phyloP scores from a whole-genome alignment of 148 eudicot genomes.

The Simmondsia chinensis region DNA sequence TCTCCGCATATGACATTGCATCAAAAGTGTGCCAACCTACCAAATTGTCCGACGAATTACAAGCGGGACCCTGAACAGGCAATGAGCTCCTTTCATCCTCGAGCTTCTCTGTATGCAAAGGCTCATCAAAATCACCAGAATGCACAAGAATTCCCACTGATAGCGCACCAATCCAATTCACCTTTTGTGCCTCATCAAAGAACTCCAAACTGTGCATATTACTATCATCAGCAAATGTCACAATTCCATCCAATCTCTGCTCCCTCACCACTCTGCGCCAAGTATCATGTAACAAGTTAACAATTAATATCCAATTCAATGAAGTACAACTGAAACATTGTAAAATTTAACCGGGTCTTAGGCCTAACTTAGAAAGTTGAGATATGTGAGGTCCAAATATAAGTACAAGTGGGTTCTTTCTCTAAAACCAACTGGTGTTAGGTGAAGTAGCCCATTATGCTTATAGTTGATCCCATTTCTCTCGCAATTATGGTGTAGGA shows the following conservation, averaged over 20 bases:
- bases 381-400: too few species aligned
- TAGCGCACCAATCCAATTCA: conserved; percentile 74
- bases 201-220: conserved; percentile 93
- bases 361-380: too few species aligned
- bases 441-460: too few species aligned
- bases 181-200: conserved; percentile 88
- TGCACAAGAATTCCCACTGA: conserved; percentile 89
- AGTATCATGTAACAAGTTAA: too few species aligned
- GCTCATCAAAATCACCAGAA: conserved; percentile 45
- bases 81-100: conserved; percentile 32
- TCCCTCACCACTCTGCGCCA: conserved; percentile 71
- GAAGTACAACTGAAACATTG: too few species aligned
- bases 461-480: too few species aligned
- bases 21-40: conserved; percentile 88
- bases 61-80: conserved; percentile 94
- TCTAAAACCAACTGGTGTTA: too few species aligned
- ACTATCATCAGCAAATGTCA: conserved; percentile 96
- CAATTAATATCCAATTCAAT: too few species aligned
- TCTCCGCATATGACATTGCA: conserved; percentile 41
- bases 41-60: conserved; percentile 73
- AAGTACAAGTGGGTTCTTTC: too few species aligned
- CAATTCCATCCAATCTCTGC: conserved; percentile 71
- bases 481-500: too few species aligned
- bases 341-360: too few species aligned
- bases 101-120: conserved; percentile 17